Evolutionary conservation across 495 filamentous ascomycete species (phyloP).

Genomic region (Penicillium angulare): DNA sequence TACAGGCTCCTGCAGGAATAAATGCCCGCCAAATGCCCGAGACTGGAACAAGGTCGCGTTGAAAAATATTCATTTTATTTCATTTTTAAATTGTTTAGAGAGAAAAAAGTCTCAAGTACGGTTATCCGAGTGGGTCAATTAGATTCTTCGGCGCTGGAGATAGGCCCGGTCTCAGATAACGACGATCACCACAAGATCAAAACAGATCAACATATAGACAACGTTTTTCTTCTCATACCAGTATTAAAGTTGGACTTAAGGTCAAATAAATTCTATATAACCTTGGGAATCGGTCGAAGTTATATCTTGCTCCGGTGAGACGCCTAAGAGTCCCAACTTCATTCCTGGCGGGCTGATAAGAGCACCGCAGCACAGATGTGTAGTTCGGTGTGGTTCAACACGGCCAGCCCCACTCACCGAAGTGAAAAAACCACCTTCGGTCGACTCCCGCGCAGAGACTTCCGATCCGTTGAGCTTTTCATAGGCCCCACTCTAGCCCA

Average conservation of each 20-base stretch:
- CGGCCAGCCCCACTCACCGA: constrained; percentile 20
- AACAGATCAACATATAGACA: not conserved
- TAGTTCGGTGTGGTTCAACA: not conserved
- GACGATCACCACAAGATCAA: constrained; percentile 11
- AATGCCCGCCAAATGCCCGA: too few relatives aligned
- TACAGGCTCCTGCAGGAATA: too few relatives aligned
- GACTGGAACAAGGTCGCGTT: not conserved
- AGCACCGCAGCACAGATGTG: constrained; percentile 3
- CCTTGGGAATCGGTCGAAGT: not conserved
- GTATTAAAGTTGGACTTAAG: not conserved
- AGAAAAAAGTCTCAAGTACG: not conserved
- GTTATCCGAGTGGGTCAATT: constrained; percentile 17
- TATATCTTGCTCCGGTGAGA: not conserved
- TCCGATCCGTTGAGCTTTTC: constrained; percentile 15
- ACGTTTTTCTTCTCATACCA: not conserved
- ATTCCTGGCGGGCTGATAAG: constrained; percentile 11
- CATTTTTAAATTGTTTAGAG: too few relatives aligned
- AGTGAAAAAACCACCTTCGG: constrained; percentile 19
- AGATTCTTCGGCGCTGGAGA: constrained; percentile 11
- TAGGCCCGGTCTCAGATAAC: constrained; percentile 8
- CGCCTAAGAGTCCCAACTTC: not conserved
- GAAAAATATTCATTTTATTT: constrained; percentile 12
- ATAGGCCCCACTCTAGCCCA: constrained; percentile 15
- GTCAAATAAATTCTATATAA: not conserved
- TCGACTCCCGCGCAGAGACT: constrained; percentile 23